Evolutionary conservation across 495 filamentous ascomycete genomes (phyloP), one percentile per base, ranked within the genome.

Genomic region (Penicillium longicatenatum): DNA sequence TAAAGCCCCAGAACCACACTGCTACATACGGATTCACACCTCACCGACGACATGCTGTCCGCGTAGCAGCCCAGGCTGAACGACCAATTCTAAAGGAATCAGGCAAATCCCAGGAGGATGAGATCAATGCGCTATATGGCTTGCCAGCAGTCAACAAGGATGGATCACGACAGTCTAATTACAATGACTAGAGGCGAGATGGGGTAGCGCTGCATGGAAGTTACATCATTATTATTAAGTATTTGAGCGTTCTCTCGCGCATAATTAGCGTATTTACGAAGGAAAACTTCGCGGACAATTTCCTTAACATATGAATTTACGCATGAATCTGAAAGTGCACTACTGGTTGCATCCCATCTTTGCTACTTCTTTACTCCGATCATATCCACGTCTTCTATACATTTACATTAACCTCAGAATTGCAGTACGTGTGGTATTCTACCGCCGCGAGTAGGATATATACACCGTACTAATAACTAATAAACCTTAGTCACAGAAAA

Each of bases 1-100:
- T 35, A 21, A 33, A 24, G n/a, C 10, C 50, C 3, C 42, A 86
- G 84, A 86, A 83, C 49, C 84, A 88, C 60, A 70, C 80, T 22
- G 84, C 84, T 9, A 80, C 82, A 4, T 87, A 83, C 57, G 84
- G 84, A 6, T 87, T 87, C 65, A 74, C 80, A 6, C 83, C 84
- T 6, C 85, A 87, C 61, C 79, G 83, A 31, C 77, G 85, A 21
- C 85, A 88, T 69, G 84, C 81, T 16, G 76, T 86, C 12, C 79
- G 85, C n/a, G 85, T 88, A 6, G 78, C 81, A 30, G 70, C 67
- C 39, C 83, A 85, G 14, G 85, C 78, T 43, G 85, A 88, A 66
- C 74, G 76, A 2, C 85, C 85, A 16, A 66, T 75, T 29, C 70
- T 85, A 9, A 76, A 84, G 52, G 75, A 78, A 5, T 68, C 66